Evolutionary conservation across 83 land plant genomes (phyloP).

Genomic region (Picea engelmannii): DNA sequence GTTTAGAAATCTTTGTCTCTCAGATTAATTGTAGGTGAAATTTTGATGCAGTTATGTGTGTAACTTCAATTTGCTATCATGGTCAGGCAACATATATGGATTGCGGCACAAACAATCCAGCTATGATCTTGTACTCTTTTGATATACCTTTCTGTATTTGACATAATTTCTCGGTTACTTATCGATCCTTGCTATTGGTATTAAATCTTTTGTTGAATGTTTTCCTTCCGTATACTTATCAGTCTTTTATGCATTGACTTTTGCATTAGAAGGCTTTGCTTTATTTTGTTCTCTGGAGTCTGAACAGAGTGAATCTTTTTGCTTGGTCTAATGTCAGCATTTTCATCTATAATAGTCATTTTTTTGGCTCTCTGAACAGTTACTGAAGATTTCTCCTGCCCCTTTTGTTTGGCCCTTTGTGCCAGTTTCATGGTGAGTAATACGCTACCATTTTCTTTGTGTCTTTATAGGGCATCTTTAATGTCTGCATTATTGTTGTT

Average conservation of each 20-base stretch:
- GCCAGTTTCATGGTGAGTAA: constrained; percentile 61
- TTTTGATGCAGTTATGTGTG: background rate
- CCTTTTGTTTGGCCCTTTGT: constrained; percentile 76
- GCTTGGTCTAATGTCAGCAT: background rate
- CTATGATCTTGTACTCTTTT: background rate
- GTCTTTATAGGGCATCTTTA: background rate
- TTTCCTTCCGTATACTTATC: background rate
- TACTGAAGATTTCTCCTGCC: constrained; percentile 78
- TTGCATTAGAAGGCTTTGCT: background rate
- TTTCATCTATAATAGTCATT: background rate
- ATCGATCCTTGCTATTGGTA: background rate
- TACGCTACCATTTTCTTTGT: background rate
- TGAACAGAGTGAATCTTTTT: background rate
- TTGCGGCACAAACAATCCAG: background rate
- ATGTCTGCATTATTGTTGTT: background rate
- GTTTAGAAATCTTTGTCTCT: no score
- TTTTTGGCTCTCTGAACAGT: constrained; percentile 35
- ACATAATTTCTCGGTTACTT: background rate
- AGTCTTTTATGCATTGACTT: background rate
- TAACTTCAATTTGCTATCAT: background rate
- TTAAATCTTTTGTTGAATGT: background rate
- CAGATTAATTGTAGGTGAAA: background rate
- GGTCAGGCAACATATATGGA: background rate
- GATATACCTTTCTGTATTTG: background rate
- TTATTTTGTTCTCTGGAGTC: background rate